Base-by-base conservation (phyloP, 176 grass and related monocot species). In the Lolium perenne region DNA sequence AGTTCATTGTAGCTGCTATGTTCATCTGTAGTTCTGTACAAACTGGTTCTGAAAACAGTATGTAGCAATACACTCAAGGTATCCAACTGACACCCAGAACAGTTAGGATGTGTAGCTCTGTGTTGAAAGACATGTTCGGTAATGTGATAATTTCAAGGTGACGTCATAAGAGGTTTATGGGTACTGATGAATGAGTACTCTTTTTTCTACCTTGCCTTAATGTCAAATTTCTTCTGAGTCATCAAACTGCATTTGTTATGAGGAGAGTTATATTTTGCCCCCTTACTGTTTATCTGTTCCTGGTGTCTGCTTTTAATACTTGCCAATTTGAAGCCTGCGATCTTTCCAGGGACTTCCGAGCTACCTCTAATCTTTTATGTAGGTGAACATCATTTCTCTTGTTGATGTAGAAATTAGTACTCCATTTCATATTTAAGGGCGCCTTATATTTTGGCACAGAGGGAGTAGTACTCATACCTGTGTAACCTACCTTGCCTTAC, bases 121-220 rank as follows among this genome's bases (percentile, higher is more conserved):
- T 63, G 60, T 26, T 25, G 14, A 66, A 66, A 66, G 63, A 66
- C 32, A 6, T 66, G 25, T 66, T 66, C 26, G 15, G 14, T 35
- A 35, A 32, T 38, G 10, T 35, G 13, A 66, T 66, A 38, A 66
- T 7, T 3, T 63, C 63, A 66, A 35, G 25, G 12, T 66, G 26
- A 35, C 35, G 6, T 66, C 63, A 38, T 38, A 25, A 66, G 13
- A 38, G 15, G 26, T 35, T 66, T 66, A 66, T 35, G 59, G 4
- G 59, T 23, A 62, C n/a, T 62, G 59, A 62, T 8, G 10, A 23
- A n/a, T 62, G 21, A n/a, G 59, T 12, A 62, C 8, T 23, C 21
- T 62, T 25, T n/a, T 62, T 10, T 62, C 59, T 62, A 25, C 20
- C 63, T 66, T 66, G 63, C 63, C 63, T 66, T 66, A 17, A 66